Percentiles rank a stretch among this genome's conserved stretches.
Conservation (phyloP, 2,329 filamentous ascomycete genomes). For the Xylariaceae sp. region DNA sequence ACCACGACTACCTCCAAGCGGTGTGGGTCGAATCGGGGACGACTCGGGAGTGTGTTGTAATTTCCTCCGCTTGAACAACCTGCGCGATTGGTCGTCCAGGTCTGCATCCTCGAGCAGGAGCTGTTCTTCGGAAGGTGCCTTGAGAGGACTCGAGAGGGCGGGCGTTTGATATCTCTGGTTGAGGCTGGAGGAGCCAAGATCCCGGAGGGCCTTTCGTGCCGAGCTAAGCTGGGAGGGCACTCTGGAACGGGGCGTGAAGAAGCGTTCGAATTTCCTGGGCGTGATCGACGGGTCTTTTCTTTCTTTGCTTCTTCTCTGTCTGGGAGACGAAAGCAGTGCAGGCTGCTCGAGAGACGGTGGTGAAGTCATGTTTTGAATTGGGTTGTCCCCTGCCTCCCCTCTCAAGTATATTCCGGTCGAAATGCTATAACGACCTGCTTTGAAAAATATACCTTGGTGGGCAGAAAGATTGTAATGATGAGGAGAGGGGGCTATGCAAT, state of each 20-base stretch:
- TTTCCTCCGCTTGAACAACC: constrained; percentile 34
- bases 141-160: constrained; percentile 35
- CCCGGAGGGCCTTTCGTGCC: constrained; percentile 36
- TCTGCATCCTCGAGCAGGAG: constrained; percentile 18
- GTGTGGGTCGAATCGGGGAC: constrained; percentile 30
- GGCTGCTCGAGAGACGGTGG: constrained; percentile 16
- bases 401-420: not conserved
- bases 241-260: constrained; percentile 47
- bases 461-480: not conserved
- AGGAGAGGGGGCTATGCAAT: not conserved
- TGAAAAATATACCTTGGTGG: too few species aligned
- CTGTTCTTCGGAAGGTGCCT: constrained; percentile 28
- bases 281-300: constrained; percentile 47
- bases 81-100: constrained; percentile 15
- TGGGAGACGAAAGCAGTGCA: constrained; percentile 23
- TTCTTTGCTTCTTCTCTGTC: constrained; percentile 36
- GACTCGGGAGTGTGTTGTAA: constrained; percentile 36
- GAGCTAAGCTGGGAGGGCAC: constrained; percentile 35
- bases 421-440: not conserved
- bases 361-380: constrained; percentile 17
- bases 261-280: constrained; percentile 47
- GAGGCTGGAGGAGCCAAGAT: constrained; percentile 36
- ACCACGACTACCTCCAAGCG: constrained; percentile 14
- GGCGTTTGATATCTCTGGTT: constrained; percentile 37
- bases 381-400: constrained; percentile 1